Evolutionary conservation across 2,329 filamentous ascomycete genomes (phyloP).

Genomic region (Hymenoscyphus linearis): DNA sequence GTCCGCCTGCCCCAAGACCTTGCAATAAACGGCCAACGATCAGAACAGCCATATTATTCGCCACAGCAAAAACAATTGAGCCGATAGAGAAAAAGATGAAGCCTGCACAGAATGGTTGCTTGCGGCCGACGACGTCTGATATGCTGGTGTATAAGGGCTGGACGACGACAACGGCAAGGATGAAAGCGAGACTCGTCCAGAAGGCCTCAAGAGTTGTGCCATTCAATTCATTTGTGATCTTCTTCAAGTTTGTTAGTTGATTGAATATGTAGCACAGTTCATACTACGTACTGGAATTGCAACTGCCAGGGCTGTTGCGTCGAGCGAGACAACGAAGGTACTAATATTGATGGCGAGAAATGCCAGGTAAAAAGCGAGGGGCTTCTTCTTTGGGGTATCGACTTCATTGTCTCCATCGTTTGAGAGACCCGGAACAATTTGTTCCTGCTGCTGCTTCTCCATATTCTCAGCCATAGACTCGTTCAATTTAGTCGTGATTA

Average conservation of each 20-base stretch:
- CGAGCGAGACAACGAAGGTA: not conserved
- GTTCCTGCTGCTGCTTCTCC: not conserved
- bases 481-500: not conserved
- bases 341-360: conserved; percentile 1
- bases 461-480: not conserved
- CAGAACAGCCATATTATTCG: conserved; percentile 39
- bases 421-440: not conserved
- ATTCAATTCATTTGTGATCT: conserved; percentile 31
- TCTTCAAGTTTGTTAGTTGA: not conserved
- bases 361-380: not conserved
- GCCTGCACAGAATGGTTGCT: conserved; percentile 41
- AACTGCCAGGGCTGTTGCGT: not conserved
- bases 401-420: not conserved
- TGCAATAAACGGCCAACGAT: conserved; percentile 44
- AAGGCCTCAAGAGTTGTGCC: conserved; percentile 55
- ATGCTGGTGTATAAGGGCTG: conserved; percentile 63
- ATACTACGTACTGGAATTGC: not conserved
- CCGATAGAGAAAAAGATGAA: conserved; percentile 44
- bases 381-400: not conserved
- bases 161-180: conserved; percentile 59
- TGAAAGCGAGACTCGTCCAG: conserved; percentile 64
- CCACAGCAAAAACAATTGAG: conserved; percentile 41
- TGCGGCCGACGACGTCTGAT: conserved; percentile 50
- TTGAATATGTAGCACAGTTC: too few relatives aligned
- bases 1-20: conserved; percentile 43